phyloP scores from a whole-genome alignment of 2,329 filamentous ascomycete genomes.

The Ophiostoma fasciatum region DNA sequence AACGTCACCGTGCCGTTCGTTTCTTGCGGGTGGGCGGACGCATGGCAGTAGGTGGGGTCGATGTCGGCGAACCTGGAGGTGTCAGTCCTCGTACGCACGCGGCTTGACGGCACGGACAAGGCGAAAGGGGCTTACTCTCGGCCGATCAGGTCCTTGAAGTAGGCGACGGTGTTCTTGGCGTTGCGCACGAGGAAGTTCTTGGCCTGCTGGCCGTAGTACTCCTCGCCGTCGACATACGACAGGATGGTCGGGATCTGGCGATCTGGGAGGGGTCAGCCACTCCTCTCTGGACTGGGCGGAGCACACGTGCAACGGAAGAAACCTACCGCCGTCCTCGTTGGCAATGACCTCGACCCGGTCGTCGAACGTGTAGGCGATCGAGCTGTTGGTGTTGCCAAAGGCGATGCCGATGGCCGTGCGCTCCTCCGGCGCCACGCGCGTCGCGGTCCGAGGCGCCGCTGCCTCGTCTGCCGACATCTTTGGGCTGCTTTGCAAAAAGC shows the following conservation, averaged over 20 bases:
- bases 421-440: constrained; percentile 32
- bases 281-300: no score
- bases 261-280: constrained; percentile 36
- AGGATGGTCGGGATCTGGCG: constrained; percentile 91
- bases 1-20: constrained; percentile 61
- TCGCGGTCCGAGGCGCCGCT: no score
- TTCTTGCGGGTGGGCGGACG: constrained; percentile 78
- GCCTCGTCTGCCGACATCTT: no score
- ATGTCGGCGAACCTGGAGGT: constrained; percentile 67
- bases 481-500: background rate
- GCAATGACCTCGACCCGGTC: constrained; percentile 96
- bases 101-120: constrained; percentile 3
- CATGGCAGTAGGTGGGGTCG: constrained; percentile 88
- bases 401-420: constrained; percentile 80
- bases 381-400: constrained; percentile 97
- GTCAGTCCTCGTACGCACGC: background rate
- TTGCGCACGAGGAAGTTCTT: constrained; percentile 91
- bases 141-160: constrained; percentile 90
- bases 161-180: constrained; percentile 80
- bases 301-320: background rate
- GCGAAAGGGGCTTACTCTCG: constrained; percentile 89
- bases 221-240: constrained; percentile 89
- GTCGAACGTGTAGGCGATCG: constrained; percentile 83
- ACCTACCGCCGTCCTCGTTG: constrained; percentile 88
- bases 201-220: constrained; percentile 91